phyloP scores from a whole-genome alignment of 179 eudicot genomes.

The Beta corolliflora region DNA sequence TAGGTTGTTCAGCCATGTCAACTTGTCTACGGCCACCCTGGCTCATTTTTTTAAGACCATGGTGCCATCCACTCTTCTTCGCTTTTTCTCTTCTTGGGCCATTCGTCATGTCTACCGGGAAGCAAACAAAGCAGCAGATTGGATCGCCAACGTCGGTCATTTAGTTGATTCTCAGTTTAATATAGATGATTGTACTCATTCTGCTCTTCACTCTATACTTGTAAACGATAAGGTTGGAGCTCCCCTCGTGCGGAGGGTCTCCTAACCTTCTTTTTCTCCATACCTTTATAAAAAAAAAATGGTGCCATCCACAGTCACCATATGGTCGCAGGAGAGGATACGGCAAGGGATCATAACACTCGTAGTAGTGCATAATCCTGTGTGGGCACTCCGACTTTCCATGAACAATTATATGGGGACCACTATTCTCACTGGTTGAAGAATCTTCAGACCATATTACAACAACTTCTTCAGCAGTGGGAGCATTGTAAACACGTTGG shows the following conservation, averaged over 20 bases:
- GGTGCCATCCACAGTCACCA: background rate
- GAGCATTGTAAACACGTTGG: slow-evolving; percentile 3
- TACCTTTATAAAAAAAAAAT: no score
- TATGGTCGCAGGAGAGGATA: background rate
- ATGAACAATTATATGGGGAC: background rate
- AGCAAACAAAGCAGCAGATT: no score
- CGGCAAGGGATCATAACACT: slow-evolving; percentile 15
- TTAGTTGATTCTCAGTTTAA: no score
- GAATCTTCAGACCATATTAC: background rate
- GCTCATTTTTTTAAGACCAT: background rate
- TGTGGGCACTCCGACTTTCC: background rate
- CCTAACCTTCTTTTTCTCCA: no score
- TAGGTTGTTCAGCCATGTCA: no score
- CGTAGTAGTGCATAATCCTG: background rate
- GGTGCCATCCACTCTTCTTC: background rate
- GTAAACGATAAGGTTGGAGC: no score
- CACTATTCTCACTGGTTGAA: background rate
- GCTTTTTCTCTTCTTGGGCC: no score
- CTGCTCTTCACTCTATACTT: no score
- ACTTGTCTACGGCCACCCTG: background rate
- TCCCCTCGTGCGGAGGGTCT: no score
- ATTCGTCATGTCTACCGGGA: no score
- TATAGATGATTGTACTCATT: no score
- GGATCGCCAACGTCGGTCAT: no score
- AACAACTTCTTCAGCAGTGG: background rate